Evolutionary conservation across 495 filamentous ascomycete species (phyloP).

Genomic region (Aspergillus nanangensis): DNA sequence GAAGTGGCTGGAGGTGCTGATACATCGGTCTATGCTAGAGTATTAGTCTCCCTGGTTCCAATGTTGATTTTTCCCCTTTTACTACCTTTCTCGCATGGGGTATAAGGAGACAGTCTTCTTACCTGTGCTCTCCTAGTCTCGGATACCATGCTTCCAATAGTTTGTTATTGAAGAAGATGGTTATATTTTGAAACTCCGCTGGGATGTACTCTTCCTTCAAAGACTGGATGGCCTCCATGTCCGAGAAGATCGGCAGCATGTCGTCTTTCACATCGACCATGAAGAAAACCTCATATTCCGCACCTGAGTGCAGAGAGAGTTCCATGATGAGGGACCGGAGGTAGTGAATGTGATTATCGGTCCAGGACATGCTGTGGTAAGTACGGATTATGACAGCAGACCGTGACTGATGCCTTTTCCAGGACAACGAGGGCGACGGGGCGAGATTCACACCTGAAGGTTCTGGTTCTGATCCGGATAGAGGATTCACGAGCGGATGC

Average conservation of each 20-base stretch:
- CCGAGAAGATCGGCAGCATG: slow-evolving; percentile 47
- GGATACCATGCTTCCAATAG: slow-evolving; percentile 57
- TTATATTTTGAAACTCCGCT: slow-evolving; percentile 59
- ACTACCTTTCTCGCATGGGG: too few relatives aligned
- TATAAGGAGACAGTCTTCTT: not conserved
- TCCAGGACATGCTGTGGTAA: slow-evolving; percentile 61
- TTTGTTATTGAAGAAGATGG: slow-evolving; percentile 60
- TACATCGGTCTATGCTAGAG: slow-evolving; percentile 6
- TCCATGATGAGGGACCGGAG: slow-evolving; percentile 72
- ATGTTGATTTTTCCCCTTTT: too few relatives aligned
- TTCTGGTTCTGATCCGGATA: not conserved
- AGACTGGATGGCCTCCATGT: slow-evolving; percentile 46
- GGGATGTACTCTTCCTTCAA: slow-evolving; percentile 53
- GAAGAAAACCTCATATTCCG: slow-evolving; percentile 70
- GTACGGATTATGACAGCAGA: slow-evolving; percentile 65
- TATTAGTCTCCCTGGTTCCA: too few relatives aligned
- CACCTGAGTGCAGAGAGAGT: slow-evolving; percentile 65
- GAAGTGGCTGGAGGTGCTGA: slow-evolving; percentile 19
- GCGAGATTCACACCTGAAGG: too few relatives aligned
- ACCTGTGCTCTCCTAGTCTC: slow-evolving; percentile 24
- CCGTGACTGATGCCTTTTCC: slow-evolving; percentile 15
- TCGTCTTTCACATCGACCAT: slow-evolving; percentile 65
- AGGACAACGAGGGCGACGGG: not conserved
- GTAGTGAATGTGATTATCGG: slow-evolving; percentile 59
- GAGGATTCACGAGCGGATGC: not conserved